Evolutionary conservation across 1,139 yeast species (phyloP), one percentile per base, ranked within the genome.

Genomic region (Diutina sp.): DNA sequence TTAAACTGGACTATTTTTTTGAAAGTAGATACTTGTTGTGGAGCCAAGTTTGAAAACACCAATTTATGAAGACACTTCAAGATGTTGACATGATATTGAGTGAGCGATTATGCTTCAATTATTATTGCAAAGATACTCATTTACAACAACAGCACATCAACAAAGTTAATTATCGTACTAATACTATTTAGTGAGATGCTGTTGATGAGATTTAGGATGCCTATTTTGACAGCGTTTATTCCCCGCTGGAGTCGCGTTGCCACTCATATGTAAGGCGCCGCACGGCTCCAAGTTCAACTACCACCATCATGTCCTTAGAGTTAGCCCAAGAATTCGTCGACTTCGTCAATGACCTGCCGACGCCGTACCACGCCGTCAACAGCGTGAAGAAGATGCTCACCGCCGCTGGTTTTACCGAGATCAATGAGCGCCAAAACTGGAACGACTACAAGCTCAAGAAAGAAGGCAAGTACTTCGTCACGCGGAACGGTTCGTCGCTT

Each of bases 341-440:
- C 58, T 93, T 86, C 66, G 86, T 93, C 63, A 90, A 90, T 70
- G 78, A 79, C 3, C 87, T 96, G 0, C 98, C 97, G 35, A 87
- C 98, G 0, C 98, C 99, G 0, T 93, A 90, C 69, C 99, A 93
- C 69, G 97, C 93, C 1, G 96, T 91, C 3, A 78, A 81, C 55
- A 77, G 80, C 32, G 83, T 85, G 54, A 85, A 84, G 64, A 64
- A 71, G 18, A 70, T 77, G 57, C 76, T 93, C 50, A 57, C 66
- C 2, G 66, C 70, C 2, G 79, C 83, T n/a, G 96, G 95, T 0
- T 91, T 89, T 66, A 67, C 66, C 21, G 95, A 87, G 68, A 71
- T 93, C 56, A 75, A 79, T 46, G 99, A 93, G 70, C 78, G 90
- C 56, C 76, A 78, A n/a, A 66, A 76, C 55, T 93, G 98, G 98